Percentiles rank a stretch among this genome's conserved stretches.
phyloP scores from a whole-genome alignment of 257 asterid species.

The Capsicum rhomboideum region DNA sequence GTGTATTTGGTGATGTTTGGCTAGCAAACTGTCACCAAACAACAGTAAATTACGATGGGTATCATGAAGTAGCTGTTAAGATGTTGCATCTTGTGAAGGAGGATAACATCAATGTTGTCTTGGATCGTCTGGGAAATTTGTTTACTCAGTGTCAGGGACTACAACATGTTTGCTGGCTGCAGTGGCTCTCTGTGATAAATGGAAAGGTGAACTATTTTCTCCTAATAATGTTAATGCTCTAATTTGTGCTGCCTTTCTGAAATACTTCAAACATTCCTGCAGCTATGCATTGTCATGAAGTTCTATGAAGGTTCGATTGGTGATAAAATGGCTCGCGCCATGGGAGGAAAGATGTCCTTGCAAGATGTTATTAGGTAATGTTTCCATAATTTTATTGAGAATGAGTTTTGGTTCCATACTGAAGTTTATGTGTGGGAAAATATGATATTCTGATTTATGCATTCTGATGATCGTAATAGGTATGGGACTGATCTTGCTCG shows the following conservation, averaged over 20 bases:
- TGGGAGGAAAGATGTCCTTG: conserved; percentile 63
- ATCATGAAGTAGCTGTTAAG: conserved; percentile 82
- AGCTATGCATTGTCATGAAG: conserved; percentile 82
- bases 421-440: neutral
- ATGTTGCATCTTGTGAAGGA: conserved; percentile 65
- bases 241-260: conserved; percentile 4
- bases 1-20: conserved; percentile 87
- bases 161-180: conserved; percentile 49
- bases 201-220: conserved; percentile 47
- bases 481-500: conserved; percentile 78
- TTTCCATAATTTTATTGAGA: conserved; percentile 1
- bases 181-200: conserved; percentile 56
- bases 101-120: conserved; percentile 32
- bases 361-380: conserved; percentile 72
- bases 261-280: conserved; percentile 15
- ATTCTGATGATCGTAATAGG: conserved; percentile 22
- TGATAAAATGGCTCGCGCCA: conserved; percentile 62
- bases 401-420: neutral
- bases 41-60: conserved; percentile 52
- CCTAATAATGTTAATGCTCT: neutral
- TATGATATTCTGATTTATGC: neutral
- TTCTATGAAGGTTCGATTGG: conserved; percentile 81
- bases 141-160: conserved; percentile 49
- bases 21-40: conserved; percentile 61
- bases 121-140: conserved; percentile 44